Percentiles rank a stretch among this genome's conserved stretches.
phyloP scores from a whole-genome alignment of 2,329 filamentous ascomycete species.

The Pseudocercospora eumusae region DNA sequence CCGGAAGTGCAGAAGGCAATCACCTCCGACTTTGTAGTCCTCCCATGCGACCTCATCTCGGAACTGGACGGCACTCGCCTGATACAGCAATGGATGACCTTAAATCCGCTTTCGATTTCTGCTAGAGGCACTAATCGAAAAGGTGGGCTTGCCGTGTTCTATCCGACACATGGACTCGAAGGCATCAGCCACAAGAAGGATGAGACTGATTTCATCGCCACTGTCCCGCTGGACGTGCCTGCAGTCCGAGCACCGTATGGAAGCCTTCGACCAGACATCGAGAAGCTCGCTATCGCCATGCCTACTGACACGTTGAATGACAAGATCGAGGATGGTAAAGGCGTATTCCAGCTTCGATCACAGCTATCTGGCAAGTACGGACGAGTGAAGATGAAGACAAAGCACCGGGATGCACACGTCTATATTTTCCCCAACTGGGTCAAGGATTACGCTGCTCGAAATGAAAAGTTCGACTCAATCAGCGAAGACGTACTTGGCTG shows the following conservation, averaged over 20 bases:
- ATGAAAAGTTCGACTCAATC: slow-evolving; percentile 82
- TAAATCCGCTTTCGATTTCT: slow-evolving; percentile 52
- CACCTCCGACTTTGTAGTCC: slow-evolving; percentile 80
- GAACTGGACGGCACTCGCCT: slow-evolving; percentile 81
- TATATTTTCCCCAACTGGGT: slow-evolving; percentile 95
- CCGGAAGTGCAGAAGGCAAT: slow-evolving; percentile 78
- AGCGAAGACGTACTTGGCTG: slow-evolving; percentile 90
- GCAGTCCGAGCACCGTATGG: slow-evolving; percentile 61
- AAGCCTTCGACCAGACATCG: slow-evolving; percentile 67
- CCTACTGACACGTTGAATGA: slow-evolving; percentile 89
- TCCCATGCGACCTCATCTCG: slow-evolving; percentile 92
- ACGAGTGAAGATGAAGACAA: slow-evolving; percentile 75
- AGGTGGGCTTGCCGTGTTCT: slow-evolving; percentile 87
- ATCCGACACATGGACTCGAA: slow-evolving; percentile 73
- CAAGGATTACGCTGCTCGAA: slow-evolving; percentile 75
- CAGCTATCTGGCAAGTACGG: slow-evolving; percentile 70
- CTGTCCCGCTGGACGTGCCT: slow-evolving; percentile 64
- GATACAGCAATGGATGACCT: slow-evolving; percentile 89
- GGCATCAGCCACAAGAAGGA: slow-evolving; percentile 76
- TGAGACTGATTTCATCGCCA: slow-evolving; percentile 89
- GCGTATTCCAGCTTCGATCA: slow-evolving; percentile 70
- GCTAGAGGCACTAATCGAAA: slow-evolving; percentile 63
- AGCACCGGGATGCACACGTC: slow-evolving; percentile 86
- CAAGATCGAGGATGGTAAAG: slow-evolving; percentile 71
- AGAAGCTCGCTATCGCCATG: slow-evolving; percentile 80